phyloP scores from a whole-genome alignment of 179 eudicot genomes.

The Carnegiea gigantea region DNA sequence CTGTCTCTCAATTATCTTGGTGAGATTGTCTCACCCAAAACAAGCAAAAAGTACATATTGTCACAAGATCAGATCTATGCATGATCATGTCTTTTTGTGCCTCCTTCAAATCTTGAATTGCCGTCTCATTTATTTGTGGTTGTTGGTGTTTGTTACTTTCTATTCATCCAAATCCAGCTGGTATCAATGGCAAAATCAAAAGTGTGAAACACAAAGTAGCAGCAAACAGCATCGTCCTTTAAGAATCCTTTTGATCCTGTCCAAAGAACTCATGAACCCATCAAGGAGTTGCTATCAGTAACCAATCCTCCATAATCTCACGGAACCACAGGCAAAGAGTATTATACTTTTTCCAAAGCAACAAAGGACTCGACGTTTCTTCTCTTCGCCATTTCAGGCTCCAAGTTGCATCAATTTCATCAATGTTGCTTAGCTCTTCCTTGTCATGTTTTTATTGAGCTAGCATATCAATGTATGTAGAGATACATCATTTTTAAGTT shows the following conservation, averaged over 20 bases:
- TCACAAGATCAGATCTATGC: no score
- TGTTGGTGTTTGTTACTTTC: neutral
- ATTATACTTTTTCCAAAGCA: neutral
- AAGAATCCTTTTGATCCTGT: slow-evolving; percentile 23
- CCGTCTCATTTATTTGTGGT: neutral
- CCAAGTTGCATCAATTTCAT: neutral
- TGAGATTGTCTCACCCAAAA: no score
- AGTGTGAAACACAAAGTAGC: slow-evolving; percentile 50
- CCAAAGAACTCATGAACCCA: slow-evolving; percentile 41
- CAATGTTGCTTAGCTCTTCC: neutral
- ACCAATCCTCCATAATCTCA: slow-evolving; percentile 46
- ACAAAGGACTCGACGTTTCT: slow-evolving; percentile 21
- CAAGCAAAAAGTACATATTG: no score
- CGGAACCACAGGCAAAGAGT: slow-evolving; percentile 44
- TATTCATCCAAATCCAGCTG: slow-evolving; percentile 28
- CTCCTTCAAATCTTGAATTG: no score
- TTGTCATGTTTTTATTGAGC: neutral
- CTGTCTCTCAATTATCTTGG: neutral
- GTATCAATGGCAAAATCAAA: slow-evolving; percentile 49
- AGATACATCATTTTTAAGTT: neutral
- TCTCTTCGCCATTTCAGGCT: neutral
- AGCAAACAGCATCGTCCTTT: slow-evolving; percentile 45
- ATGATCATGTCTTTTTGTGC: no score
- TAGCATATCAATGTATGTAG: neutral
- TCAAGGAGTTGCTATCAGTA: slow-evolving; percentile 52